A percentile compares a stretch with the other conserved stretches of the same genome.
Evolutionary conservation across 148 eudicot species (phyloP).

Genomic region (Vaccinium macrocarpon): DNA sequence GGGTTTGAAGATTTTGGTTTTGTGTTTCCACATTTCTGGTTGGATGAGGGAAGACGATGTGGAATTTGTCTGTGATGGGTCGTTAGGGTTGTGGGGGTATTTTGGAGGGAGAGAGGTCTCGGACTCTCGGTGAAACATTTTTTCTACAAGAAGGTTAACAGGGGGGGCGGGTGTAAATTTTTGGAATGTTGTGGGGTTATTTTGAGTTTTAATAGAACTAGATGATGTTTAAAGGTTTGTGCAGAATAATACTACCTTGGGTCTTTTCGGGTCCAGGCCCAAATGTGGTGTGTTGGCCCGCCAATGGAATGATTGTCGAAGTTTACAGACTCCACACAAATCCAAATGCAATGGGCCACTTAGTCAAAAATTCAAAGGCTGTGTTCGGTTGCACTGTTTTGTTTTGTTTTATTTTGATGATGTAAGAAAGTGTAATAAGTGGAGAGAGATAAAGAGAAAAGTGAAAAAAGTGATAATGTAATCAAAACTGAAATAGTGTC

Average conservation of each 20-base stretch:
- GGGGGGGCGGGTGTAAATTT: neutral
- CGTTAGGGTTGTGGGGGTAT: neutral
- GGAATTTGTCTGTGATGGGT: slow-evolving; percentile 10
- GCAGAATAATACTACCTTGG: neutral
- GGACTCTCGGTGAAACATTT: too few relatives aligned
- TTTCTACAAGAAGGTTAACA: neutral
- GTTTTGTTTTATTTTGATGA: too few relatives aligned
- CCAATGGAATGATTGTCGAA: neutral
- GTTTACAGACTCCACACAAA: neutral
- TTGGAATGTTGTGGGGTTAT: neutral
- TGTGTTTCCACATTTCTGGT: slow-evolving; percentile 16
- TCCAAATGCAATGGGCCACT: too few relatives aligned
- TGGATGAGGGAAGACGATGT: neutral
- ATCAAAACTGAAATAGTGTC: too few relatives aligned
- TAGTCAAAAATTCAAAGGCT: too few relatives aligned
- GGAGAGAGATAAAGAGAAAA: too few relatives aligned
- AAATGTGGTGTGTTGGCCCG: neutral
- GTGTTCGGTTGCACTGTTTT: too few relatives aligned
- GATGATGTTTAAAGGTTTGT: neutral
- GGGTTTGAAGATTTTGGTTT: slow-evolving; percentile 5
- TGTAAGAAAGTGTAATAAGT: too few relatives aligned
- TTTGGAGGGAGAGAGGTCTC: neutral
- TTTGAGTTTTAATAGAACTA: neutral
- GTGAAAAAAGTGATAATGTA: too few relatives aligned
- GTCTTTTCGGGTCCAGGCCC: neutral